phyloP scores from a whole-genome alignment of 768 basidiomycete species.

The Leccinum broughii region DNA sequence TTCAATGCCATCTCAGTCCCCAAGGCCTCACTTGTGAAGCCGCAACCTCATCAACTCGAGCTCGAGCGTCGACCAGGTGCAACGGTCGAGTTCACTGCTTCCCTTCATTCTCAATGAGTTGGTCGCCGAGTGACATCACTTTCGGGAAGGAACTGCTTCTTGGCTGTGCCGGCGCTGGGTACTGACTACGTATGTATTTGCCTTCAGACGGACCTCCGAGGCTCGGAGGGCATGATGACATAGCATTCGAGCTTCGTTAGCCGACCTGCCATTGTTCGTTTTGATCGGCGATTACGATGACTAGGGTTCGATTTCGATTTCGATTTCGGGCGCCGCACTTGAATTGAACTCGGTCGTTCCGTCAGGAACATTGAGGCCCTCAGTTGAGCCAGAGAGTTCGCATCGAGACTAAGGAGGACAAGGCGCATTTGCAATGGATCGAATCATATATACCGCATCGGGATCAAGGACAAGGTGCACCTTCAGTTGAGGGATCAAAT shows the following conservation, averaged over 20 bases:
- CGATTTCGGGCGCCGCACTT: not conserved
- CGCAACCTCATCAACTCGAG: too few species aligned
- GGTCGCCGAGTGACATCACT: too few species aligned
- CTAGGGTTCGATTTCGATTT: not conserved
- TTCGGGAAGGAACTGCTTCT: too few species aligned
- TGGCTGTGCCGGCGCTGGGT: not conserved
- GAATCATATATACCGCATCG: too few species aligned
- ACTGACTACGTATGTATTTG: not conserved
- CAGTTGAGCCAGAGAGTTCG: not conserved
- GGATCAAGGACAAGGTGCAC: too few species aligned
- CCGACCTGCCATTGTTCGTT: not conserved
- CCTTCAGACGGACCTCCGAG: not conserved
- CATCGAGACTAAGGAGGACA: not conserved
- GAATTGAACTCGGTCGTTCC: not conserved
- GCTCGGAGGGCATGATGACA: not conserved
- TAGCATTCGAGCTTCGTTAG: not conserved
- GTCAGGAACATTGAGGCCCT: not conserved
- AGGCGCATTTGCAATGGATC: too few species aligned
- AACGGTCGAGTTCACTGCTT: too few species aligned
- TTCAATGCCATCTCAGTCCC: too few species aligned
- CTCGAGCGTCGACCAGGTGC: too few species aligned
- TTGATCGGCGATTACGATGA: not conserved
- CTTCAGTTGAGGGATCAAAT: not conserved
- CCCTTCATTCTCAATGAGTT: too few species aligned
- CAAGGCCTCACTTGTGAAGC: too few species aligned